Percentiles rank a stretch among this genome's conserved stretches.
Evolutionary conservation across 345 rosid genomes (phyloP).

Genomic region (Citrus trifoliata): DNA sequence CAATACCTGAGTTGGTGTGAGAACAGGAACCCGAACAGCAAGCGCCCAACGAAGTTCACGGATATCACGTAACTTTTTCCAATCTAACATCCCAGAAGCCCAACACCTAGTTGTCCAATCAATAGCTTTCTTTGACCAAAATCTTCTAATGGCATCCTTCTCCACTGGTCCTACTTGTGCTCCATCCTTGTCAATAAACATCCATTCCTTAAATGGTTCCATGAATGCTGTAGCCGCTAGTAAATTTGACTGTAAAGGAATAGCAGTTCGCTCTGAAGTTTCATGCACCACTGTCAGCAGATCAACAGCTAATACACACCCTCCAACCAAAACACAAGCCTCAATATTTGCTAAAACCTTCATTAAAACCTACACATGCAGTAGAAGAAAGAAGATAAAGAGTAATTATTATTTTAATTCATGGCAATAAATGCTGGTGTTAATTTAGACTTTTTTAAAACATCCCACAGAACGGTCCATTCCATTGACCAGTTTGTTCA

Average conservation of each 20-base stretch:
- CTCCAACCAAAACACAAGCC: constrained; percentile 96
- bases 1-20: constrained; percentile 88
- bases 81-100: constrained; percentile 95
- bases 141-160: constrained; percentile 93
- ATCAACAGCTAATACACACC: constrained; percentile 96
- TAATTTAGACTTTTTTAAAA: not conserved
- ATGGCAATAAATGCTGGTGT: constrained; percentile 11
- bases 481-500: not conserved
- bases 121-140: constrained; percentile 89
- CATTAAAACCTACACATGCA: constrained; percentile 75
- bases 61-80: constrained; percentile 94
- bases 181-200: constrained; percentile 75
- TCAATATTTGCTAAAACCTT: constrained; percentile 87
- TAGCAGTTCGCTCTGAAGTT: constrained; percentile 96
- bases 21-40: constrained; percentile 89
- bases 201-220: constrained; percentile 99
- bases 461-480: not conserved
- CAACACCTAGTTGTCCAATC: constrained; percentile 90
- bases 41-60: constrained; percentile 99
- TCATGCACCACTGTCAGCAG: constrained; percentile 92
- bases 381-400: not conserved
- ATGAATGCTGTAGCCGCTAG: constrained; percentile 98
- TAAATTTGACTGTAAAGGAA: constrained; percentile 93
- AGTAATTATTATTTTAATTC: constrained; percentile 2
- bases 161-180: constrained; percentile 86